These are phyloP conservation scores for Amaranthus palmeri DNA, from an alignment of 148 eudicot genomes.

Conservation along the genomic window DNA sequence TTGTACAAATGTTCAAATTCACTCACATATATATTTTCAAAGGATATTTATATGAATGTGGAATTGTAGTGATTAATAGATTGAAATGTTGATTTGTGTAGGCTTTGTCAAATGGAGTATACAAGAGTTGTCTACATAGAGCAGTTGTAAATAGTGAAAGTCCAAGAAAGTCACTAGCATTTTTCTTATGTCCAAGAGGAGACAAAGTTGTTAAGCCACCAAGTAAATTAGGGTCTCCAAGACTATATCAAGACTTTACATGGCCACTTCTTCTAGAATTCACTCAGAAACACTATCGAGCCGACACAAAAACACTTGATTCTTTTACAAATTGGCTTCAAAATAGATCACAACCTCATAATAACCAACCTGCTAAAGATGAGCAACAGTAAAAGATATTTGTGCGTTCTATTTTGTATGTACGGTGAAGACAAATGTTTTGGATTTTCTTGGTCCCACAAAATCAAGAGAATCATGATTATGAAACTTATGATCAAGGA, in stretches of 20 bases:
- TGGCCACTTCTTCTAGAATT: slow-evolving; percentile 42
- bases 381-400: slow-evolving; percentile 4
- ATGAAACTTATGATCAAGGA: slow-evolving; percentile 6
- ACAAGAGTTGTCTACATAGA: slow-evolving; percentile 52
- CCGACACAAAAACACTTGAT: slow-evolving; percentile 39
- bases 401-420: too few relatives aligned
- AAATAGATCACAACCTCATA: background rate
- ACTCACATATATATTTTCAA: too few relatives aligned
- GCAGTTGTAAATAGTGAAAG: slow-evolving; percentile 42
- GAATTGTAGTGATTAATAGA: background rate
- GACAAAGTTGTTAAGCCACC: slow-evolving; percentile 48
- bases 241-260: slow-evolving; percentile 44
- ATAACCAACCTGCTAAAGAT: slow-evolving; percentile 7
- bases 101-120: slow-evolving; percentile 47
- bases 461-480: slow-evolving; percentile 13
- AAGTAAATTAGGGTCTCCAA: slow-evolving; percentile 22
- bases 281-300: slow-evolving; percentile 46
- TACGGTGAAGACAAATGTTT: background rate
- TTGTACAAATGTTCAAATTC: too few relatives aligned
- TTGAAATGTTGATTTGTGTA: slow-evolving; percentile 13
- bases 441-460: slow-evolving; percentile 19
- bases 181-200: slow-evolving; percentile 38
- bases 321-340: slow-evolving; percentile 39
- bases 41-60: too few relatives aligned
- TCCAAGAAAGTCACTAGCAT: slow-evolving; percentile 44